Evolutionary conservation across 768 basidiomycete genomes (phyloP), one percentile per base, ranked within the genome.

Genomic region (Obba rivulosa): DNA sequence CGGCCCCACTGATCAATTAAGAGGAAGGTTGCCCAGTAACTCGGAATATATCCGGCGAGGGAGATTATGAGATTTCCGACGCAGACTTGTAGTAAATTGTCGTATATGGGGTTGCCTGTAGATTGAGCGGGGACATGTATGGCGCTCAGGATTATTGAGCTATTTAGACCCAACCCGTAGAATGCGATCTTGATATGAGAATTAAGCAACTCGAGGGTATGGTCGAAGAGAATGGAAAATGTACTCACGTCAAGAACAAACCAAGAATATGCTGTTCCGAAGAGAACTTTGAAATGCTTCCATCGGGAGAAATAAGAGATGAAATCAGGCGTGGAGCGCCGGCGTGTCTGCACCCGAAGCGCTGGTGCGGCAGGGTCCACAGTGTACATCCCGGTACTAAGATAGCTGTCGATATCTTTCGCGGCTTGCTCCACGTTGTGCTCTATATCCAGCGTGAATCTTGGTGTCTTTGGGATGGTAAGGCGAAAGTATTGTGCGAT

Each of bases 261-360:
- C 92, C 92, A 95, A 4, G 85, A 87, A 63, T 85, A 95, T 0
- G 88, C 66, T 0, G 83, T 77, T n/a, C 90, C 92, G 41, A 94
- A 64, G 46, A 94, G 76, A 44, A 92, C 68, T 69, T 93, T 94
- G 56, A 76, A 64, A 65, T 95, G 89, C 65, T 82, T 58, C 85
- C 85, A 85, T 57, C 84, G 68, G 42, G 78, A 66, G 61, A 90
- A 93, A 71, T 90, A 72, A 0, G 52, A 50, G 1, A 60, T 0
- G 70, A 96, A 96, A 70, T 79, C 76, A n/a, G 53, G 41, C 43
- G 61, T 54, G 16, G 66, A 57, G 5, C 74, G 73, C 56, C 69
- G 68, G 45, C 74, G 75, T 3, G 70, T 67, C 16, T 62, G 62
- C 39, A 71, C 67, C 38, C 79, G 78, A 58, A 84, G 78, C 25